Evolutionary conservation across 1,284 basidiomycete genomes (phyloP), one percentile per base, ranked within the genome.

Genomic region (Apiotrichum montevideense): DNA sequence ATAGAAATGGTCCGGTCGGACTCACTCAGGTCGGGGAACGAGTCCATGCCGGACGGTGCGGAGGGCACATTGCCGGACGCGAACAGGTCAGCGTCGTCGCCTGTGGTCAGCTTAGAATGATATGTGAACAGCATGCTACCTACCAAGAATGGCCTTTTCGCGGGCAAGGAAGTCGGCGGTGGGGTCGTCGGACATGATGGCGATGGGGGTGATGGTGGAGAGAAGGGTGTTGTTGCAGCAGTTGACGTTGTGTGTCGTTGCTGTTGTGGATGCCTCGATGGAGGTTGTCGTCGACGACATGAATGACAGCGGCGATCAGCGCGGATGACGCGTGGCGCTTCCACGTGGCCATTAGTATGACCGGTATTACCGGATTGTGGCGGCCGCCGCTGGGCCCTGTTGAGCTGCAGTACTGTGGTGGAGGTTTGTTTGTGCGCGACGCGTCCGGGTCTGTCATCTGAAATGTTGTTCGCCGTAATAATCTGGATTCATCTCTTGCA

Each of bases 91-190:
- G 74, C 74, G 50, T 76, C 74, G 46, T 77, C 74, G 39, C 73
- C 75, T 74, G 56, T 0, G 13, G 48, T 56, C 42, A 55, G 49
- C 37, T 50, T 9, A 14, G 37, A 6, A 6, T 49, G 34, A 7
- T 4, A 10, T 5, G 34, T n/a, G 42, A 2, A 6, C 3, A 3
- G 15, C 11, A 35, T 10, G 37, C 8, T 14, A 61, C 72, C 52
- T 52, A 76, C 75, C 75, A 37, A 77, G 68, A 39, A 69, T 68
- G 39, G 71, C 73, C 64, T 74, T 72, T 59, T 77, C 75, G 46
- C 72, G 60, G 33, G 75, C 75, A 37, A 77, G 69, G 68, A 76
- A 77, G 62, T 76, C 75, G 40, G 75, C 75, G 56, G 71, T 76
- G 42, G 74, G 73, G 66, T 76, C 74, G 68, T 75, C 75, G 47